phyloP scores from a whole-genome alignment of 2,329 filamentous ascomycete genomes.

The Corinectria fuckeliana region DNA sequence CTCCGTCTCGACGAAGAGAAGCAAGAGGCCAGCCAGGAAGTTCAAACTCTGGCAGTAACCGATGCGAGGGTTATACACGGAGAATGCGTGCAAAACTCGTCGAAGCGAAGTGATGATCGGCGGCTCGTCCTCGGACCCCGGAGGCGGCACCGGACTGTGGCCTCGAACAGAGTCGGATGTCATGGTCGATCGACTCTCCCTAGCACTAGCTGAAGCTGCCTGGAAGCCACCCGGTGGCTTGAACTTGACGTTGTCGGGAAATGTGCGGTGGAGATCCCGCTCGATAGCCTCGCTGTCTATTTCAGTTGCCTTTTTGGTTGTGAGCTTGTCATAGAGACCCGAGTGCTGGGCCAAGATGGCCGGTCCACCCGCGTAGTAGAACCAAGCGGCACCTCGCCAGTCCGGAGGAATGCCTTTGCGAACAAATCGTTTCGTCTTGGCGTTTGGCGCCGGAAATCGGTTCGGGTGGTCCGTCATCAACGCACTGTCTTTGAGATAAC shows the following conservation, averaged over 20 bases:
- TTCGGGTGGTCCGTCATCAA: constrained; percentile 74
- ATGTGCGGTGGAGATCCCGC: constrained; percentile 90
- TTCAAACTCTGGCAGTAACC: constrained; percentile 97
- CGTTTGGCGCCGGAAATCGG: constrained; percentile 79
- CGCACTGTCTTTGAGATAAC: constrained; percentile 77
- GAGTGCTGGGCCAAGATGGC: constrained; percentile 77
- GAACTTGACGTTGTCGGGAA: constrained; percentile 92
- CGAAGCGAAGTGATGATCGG: constrained; percentile 82
- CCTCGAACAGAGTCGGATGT: constrained; percentile 40
- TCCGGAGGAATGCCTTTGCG: constrained; percentile 94
- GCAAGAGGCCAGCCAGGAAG: constrained; percentile 87
- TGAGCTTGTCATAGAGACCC: constrained; percentile 76
- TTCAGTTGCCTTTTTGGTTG: constrained; percentile 68
- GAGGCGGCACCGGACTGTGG: constrained; percentile 44
- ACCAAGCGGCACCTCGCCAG: constrained; percentile 96
- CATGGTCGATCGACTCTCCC: constrained; percentile 47
- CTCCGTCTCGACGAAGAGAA: constrained; percentile 86
- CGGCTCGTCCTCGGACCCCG: constrained; percentile 64
- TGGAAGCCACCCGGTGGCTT: constrained; percentile 63
- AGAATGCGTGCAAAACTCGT: constrained; percentile 86
- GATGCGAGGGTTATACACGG: constrained; percentile 87
- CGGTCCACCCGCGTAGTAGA: constrained; percentile 91
- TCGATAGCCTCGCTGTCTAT: constrained; percentile 90
- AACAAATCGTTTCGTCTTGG: constrained; percentile 88
- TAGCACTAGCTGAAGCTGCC: constrained; percentile 41